These are phyloP conservation scores for Cryptomeria japonica DNA, from an alignment of 75 land plant species.

Conservation along the genomic window DNA sequence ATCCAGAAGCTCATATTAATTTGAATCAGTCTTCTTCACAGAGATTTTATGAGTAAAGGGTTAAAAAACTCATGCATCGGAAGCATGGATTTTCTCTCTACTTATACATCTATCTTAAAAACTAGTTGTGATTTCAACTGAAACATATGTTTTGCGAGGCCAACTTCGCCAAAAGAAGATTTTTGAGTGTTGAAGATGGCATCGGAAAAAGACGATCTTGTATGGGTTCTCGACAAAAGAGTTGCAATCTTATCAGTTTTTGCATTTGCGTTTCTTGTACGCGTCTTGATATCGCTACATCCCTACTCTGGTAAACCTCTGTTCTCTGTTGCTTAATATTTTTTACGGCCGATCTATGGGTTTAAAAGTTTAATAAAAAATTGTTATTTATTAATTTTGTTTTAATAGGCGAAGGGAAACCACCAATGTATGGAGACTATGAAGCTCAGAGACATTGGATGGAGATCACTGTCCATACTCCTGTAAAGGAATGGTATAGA, in stretches of 20 bases:
- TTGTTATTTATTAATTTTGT: not conserved
- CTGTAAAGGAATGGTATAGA: constrained; percentile 72
- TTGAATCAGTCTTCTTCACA: too few species aligned
- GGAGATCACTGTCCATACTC: constrained; percentile 89
- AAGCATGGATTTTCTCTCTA: too few species aligned
- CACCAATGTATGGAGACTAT: constrained; percentile 92
- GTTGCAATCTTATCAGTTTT: not conserved
- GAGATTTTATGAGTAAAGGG: too few species aligned
- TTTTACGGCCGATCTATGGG: not conserved
- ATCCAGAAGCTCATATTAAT: too few species aligned
- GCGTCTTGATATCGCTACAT: constrained; percentile 67
- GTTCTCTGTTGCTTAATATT: not conserved
- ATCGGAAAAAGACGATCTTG: not conserved
- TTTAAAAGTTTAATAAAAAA: not conserved
- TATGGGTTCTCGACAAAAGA: not conserved
- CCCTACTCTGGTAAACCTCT: constrained; percentile 61
- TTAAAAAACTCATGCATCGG: too few species aligned
- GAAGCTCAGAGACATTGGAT: constrained; percentile 99
- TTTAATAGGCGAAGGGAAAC: constrained; percentile 56
- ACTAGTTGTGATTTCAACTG: too few species aligned
- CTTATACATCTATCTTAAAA: too few species aligned
- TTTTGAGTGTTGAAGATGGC: not conserved
- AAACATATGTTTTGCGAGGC: too few species aligned
- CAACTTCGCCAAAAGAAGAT: too few species aligned
- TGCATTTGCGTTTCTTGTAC: constrained; percentile 62